These are phyloP conservation scores for Spizellomyces sp. DNA, from an alignment of 192 early-diverging fungal species.

Conservation along the genomic window DNA sequence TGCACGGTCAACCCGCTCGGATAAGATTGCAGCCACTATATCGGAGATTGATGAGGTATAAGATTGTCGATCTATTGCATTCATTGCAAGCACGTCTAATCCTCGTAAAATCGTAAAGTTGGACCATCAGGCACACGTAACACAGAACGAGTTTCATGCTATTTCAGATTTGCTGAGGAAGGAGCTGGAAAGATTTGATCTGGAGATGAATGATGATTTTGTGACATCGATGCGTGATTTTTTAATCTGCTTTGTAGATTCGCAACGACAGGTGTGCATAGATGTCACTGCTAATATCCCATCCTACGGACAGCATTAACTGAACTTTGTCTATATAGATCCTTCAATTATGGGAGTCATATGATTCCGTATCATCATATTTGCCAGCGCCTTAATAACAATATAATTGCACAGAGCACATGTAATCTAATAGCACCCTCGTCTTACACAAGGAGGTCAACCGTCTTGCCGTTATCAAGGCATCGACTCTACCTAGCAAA, in stretches of 20 bases:
- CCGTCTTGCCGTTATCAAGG: too few species aligned
- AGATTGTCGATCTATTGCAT: background rate
- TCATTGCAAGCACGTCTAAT: background rate
- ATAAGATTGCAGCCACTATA: constrained; percentile 48
- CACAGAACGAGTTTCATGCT: background rate
- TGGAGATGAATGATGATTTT: constrained; percentile 5
- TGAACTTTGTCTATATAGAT: too few species aligned
- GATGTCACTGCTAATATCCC: too few species aligned
- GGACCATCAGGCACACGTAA: background rate
- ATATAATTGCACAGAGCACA: too few species aligned
- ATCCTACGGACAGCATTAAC: too few species aligned
- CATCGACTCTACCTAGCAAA: too few species aligned
- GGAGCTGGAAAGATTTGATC: background rate
- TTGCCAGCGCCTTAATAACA: too few species aligned
- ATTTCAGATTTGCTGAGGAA: background rate
- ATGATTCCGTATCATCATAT: too few species aligned
- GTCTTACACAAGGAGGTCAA: too few species aligned
- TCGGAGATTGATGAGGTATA: constrained; percentile 58
- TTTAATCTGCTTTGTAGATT: constrained; percentile 2
- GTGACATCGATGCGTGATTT: background rate
- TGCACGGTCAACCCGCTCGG: constrained; percentile 36
- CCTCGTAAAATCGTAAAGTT: background rate
- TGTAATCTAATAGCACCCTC: too few species aligned
- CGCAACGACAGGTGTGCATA: background rate
- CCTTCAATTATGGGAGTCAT: too few species aligned